Percentiles rank a stretch among this genome's conserved stretches.
phyloP scores from a whole-genome alignment of 2,329 filamentous ascomycete genomes.

The Tolypocladium inflatum region DNA sequence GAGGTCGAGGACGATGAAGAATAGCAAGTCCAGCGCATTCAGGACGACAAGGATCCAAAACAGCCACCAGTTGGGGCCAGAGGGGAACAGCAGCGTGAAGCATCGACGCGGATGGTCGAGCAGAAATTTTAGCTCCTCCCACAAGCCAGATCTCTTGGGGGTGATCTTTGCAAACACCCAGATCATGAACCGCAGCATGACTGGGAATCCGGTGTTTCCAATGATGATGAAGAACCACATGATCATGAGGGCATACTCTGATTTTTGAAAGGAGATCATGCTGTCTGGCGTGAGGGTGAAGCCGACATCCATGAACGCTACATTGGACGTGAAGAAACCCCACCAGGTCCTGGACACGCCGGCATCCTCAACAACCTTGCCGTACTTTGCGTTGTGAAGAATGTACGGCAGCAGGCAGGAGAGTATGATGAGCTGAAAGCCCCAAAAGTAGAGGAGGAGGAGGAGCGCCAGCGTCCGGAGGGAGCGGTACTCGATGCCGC shows the following conservation, averaged over 20 bases:
- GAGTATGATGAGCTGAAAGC: slow-evolving; percentile 71
- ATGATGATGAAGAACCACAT: slow-evolving; percentile 85
- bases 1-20: slow-evolving; percentile 88
- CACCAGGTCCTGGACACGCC: slow-evolving; percentile 73
- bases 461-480: slow-evolving; percentile 77
- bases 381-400: slow-evolving; percentile 50
- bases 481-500: slow-evolving; percentile 91
- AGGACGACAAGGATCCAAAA: slow-evolving; percentile 76
- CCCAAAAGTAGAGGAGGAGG: slow-evolving; percentile 69
- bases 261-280: slow-evolving; percentile 79
- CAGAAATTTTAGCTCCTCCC: slow-evolving; percentile 85
- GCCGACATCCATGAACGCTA: slow-evolving; percentile 91
- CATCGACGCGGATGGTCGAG: slow-evolving; percentile 92
- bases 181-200: slow-evolving; percentile 88
- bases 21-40: slow-evolving; percentile 76
- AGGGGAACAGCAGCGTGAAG: slow-evolving; percentile 89
- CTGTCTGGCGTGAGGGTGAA: slow-evolving; percentile 88
- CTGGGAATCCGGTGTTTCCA: slow-evolving; percentile 90
- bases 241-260: slow-evolving; percentile 65
- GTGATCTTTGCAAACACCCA: slow-evolving; percentile 66
- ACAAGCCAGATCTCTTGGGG: slow-evolving; percentile 58
- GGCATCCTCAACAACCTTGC: slow-evolving; percentile 48
- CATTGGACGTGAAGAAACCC: slow-evolving; percentile 81
- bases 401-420: slow-evolving; percentile 77
- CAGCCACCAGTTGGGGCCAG: slow-evolving; percentile 88